These are phyloP conservation scores for Verticillium zaregamsianum DNA, from an alignment of 2,329 filamentous ascomycete species.

Conservation along the genomic window DNA sequence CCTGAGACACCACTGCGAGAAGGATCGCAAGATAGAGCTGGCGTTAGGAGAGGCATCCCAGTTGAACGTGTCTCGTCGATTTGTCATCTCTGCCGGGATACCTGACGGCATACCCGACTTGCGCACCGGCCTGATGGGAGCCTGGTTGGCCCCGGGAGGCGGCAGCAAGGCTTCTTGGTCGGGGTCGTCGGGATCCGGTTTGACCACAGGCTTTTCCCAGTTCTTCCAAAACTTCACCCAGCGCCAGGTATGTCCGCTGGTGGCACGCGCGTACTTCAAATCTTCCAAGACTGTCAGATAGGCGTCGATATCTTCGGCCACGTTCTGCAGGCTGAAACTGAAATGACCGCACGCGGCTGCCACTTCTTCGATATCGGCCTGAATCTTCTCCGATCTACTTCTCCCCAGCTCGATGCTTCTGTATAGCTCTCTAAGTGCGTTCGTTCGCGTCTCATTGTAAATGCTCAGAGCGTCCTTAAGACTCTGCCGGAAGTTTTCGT, in stretches of 20 bases:
- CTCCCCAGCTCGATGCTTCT: conserved; percentile 69
- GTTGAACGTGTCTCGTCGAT: conserved; percentile 47
- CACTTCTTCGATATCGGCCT: conserved; percentile 95
- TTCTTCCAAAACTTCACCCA: conserved; percentile 78
- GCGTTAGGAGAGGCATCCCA: conserved; percentile 52
- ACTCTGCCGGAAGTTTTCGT: conserved; percentile 76
- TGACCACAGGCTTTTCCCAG: conserved; percentile 16
- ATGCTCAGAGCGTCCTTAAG: conserved; percentile 75
- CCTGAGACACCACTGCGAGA: conserved; percentile 42
- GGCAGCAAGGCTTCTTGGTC: conserved; percentile 38
- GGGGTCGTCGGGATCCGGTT: conserved; percentile 27
- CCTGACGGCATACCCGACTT: conserved; percentile 53
- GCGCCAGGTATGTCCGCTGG: conserved; percentile 65
- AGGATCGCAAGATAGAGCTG: conserved; percentile 35
- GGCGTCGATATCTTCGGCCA: conserved; percentile 82
- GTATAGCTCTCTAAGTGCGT: conserved; percentile 77
- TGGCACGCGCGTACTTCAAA: conserved; percentile 66
- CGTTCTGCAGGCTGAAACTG: conserved; percentile 84
- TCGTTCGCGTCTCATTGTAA: conserved; percentile 70
- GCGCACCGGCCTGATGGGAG: conserved; percentile 39
- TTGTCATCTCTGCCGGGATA: conserved; percentile 49
- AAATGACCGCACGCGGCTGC: conserved; percentile 98
- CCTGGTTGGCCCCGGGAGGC: conserved; percentile 16
- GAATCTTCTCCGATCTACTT: conserved; percentile 65
- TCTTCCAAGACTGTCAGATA: conserved; percentile 85